A percentile compares a stretch with the other conserved stretches of the same genome.
These are phyloP conservation scores for Arachis hypogaea DNA, from an alignment of 306 rosid species.

Conservation along the genomic window DNA sequence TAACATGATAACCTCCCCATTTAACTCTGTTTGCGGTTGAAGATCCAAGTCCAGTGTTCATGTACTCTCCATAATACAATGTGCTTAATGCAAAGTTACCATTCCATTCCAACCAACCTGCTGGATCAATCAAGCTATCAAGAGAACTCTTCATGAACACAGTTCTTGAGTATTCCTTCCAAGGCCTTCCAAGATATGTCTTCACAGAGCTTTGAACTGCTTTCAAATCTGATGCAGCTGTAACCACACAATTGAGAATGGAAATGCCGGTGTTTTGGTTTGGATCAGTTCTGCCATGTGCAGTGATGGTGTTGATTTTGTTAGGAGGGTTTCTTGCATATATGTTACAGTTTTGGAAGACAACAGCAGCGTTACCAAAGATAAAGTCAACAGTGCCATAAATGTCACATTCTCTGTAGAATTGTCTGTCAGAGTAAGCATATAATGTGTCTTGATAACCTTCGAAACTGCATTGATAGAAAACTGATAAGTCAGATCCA, in stretches of 20 bases:
- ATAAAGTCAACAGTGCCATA: slow-evolving; percentile 83
- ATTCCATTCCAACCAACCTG: slow-evolving; percentile 75
- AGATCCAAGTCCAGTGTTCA: slow-evolving; percentile 43
- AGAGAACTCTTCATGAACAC: slow-evolving; percentile 61
- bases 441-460: slow-evolving; percentile 84
- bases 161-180: slow-evolving; percentile 63
- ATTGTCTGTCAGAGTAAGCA: slow-evolving; percentile 71
- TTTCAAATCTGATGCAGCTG: slow-evolving; percentile 49
- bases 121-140: slow-evolving; percentile 56
- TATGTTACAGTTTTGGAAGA: slow-evolving; percentile 65
- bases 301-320: slow-evolving; percentile 62
- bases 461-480: slow-evolving; percentile 71
- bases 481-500: slow-evolving; percentile 76
- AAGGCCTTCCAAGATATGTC: slow-evolving; percentile 68
- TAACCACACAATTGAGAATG: slow-evolving; percentile 51
- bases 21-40: neutral
- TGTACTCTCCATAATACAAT: slow-evolving; percentile 50
- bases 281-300: slow-evolving; percentile 65
- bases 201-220: slow-evolving; percentile 34
- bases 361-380: slow-evolving; percentile 77
- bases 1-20: slow-evolving; percentile 17
- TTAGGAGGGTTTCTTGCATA: slow-evolving; percentile 66
- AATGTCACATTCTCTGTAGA: slow-evolving; percentile 70
- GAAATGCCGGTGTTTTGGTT: slow-evolving; percentile 77
- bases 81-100: slow-evolving; percentile 64